Percentiles rank a stretch among this genome's conserved stretches.
phyloP scores from a whole-genome alignment of 2,329 filamentous ascomycete genomes.

The Ascochyta viciae-villosae region DNA sequence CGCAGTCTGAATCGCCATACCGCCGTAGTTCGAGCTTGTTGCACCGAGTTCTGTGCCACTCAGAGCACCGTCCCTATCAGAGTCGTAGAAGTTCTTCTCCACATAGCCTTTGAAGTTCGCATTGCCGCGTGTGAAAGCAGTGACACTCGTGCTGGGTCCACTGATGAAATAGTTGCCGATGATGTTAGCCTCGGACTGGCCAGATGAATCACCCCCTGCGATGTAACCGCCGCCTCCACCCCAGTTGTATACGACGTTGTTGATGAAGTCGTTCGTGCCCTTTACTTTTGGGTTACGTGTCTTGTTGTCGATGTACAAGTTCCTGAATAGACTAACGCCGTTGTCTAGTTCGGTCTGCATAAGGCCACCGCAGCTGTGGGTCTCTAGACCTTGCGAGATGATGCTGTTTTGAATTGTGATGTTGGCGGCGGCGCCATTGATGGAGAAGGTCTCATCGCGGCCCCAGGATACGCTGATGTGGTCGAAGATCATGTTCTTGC shows the following conservation, averaged over 20 bases:
- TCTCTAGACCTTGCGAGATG: slow-evolving; percentile 62
- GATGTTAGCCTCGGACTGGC: slow-evolving; percentile 59
- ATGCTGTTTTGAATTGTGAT: slow-evolving; percentile 62
- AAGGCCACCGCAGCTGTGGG: slow-evolving; percentile 61
- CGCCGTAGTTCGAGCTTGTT: slow-evolving; percentile 55
- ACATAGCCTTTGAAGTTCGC: slow-evolving; percentile 62
- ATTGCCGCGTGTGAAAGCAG: slow-evolving; percentile 64
- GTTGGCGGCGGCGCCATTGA: slow-evolving; percentile 57
- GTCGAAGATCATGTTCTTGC: slow-evolving; percentile 63
- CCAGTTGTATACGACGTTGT: slow-evolving; percentile 64
- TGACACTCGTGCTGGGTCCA: slow-evolving; percentile 58
- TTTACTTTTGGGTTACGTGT: slow-evolving; percentile 66
- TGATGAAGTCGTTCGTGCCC: slow-evolving; percentile 62
- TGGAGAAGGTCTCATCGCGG: slow-evolving; percentile 63
- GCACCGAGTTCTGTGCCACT: slow-evolving; percentile 57
- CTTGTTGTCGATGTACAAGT: slow-evolving; percentile 65
- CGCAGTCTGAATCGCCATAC: slow-evolving; percentile 53
- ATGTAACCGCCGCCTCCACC: slow-evolving; percentile 63
- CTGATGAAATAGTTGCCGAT: slow-evolving; percentile 66
- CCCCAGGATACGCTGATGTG: slow-evolving; percentile 63
- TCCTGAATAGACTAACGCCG: slow-evolving; percentile 60
- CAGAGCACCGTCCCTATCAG: slow-evolving; percentile 57
- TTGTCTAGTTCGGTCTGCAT: slow-evolving; percentile 57
- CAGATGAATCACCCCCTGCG: slow-evolving; percentile 59
- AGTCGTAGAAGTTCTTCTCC: slow-evolving; percentile 61